These are phyloP conservation scores for Nepenthes alata DNA, from an alignment of 179 eudicot species.

Conservation along the genomic window DNA sequence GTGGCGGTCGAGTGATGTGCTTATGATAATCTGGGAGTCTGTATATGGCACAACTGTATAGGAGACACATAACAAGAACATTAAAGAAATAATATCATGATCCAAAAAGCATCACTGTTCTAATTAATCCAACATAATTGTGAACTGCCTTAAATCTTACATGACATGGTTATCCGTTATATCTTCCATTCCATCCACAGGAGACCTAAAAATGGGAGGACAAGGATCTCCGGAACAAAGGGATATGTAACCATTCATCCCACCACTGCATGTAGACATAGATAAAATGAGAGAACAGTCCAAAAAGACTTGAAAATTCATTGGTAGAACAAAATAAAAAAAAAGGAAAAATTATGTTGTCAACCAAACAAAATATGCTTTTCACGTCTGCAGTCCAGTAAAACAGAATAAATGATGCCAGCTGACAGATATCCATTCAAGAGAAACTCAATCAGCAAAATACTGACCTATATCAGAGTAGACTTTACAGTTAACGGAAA, in stretches of 20 bases:
- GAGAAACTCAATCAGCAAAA: too few species aligned
- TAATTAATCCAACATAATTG: neutral
- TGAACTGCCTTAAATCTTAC: constrained; percentile 27
- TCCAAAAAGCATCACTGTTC: neutral
- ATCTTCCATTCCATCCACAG: constrained; percentile 73
- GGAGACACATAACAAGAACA: constrained; percentile 6
- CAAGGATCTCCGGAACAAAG: constrained; percentile 94
- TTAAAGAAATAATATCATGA: constrained; percentile 3
- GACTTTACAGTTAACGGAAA: too few species aligned
- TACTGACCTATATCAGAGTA: too few species aligned
- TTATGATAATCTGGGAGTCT: constrained; percentile 75
- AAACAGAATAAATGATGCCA: too few species aligned
- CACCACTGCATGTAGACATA: constrained; percentile 66
- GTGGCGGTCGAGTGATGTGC: constrained; percentile 61
- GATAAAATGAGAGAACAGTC: constrained; percentile 25
- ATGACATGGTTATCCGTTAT: constrained; percentile 80
- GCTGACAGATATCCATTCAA: too few species aligned
- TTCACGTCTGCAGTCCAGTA: too few species aligned
- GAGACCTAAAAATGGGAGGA: constrained; percentile 84
- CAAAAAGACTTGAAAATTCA: neutral
- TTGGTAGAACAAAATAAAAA: too few species aligned
- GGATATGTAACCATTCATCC: constrained; percentile 91
- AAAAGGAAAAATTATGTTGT: too few species aligned
- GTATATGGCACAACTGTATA: constrained; percentile 70
- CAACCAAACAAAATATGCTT: too few species aligned